Evolutionary conservation across 805 yeast genomes (phyloP), one percentile per base, ranked within the genome.

Genomic region (Zygosaccharomyces kombuchaensis): DNA sequence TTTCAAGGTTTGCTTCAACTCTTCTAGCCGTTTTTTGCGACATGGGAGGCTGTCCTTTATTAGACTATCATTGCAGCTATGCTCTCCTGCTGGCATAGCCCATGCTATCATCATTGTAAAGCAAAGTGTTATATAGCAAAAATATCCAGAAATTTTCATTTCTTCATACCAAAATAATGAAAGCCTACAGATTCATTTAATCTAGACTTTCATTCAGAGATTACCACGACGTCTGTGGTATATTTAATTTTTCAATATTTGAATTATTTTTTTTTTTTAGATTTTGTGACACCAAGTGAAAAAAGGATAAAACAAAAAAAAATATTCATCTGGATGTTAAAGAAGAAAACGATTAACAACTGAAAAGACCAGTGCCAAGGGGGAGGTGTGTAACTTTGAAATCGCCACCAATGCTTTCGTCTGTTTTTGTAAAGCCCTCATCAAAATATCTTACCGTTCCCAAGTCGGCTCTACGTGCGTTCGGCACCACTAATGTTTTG

Each of bases 391-490:
- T 19, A 17, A 10, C 25, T 27, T 16, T 17, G n/a, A 27, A 14
- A 38, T 10, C 21, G 4, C 14, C 9, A 38, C 13, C 23, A 16
- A 38, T 38, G 41, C n/a, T 38, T 26, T 10, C 34, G 25, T 38
- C 41, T 26, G 23, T 34, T 9, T 38, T 38, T 17, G 9, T 13
- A 5, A 38, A 38, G 25, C 41, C 9, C 14, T 27, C 34, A 2
- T 26, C 35, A 7, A 48, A 27, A 12, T 36, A 14, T 23, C 43
- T 40, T 30, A 14, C n/a, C 5, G 31, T 25, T 7, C 27, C 25
- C 29, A 45, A 3, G 16, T 39, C 39, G 23, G 55, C 27, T 27
- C 35, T 46, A 9, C 41, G 41, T 38, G 31, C 41, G 10, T 38
- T 38, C 9, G 27, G 25, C 14, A 8, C 41, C 10, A 27, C 41